Evolutionary conservation across 2,329 filamentous ascomycete species (phyloP).

Genomic region (Aspergillus chevalieri): DNA sequence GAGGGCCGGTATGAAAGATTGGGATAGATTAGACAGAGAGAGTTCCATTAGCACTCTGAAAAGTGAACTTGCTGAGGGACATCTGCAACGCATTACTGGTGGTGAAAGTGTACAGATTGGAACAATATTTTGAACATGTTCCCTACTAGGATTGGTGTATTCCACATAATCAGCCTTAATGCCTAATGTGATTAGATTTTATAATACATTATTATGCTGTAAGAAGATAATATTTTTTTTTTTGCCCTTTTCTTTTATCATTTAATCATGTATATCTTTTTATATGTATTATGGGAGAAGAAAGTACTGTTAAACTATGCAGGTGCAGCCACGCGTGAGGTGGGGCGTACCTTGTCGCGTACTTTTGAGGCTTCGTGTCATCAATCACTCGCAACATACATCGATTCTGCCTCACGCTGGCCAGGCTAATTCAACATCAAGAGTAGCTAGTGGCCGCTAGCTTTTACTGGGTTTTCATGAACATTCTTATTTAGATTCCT

Average conservation of each 20-base stretch:
- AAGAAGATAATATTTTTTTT: no score
- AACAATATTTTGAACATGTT: slow-evolving; percentile 30
- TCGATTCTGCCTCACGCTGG: not conserved
- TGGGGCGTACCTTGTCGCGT: slow-evolving; percentile 14
- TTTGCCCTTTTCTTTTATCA: no score
- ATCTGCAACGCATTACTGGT: slow-evolving; percentile 42
- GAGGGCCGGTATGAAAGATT: slow-evolving; percentile 39
- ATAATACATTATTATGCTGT: no score
- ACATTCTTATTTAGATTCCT: not conserved
- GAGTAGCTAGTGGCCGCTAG: not conserved
- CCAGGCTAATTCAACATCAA: not conserved
- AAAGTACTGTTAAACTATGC: not conserved
- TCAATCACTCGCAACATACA: slow-evolving; percentile 13
- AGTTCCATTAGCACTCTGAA: slow-evolving; percentile 41
- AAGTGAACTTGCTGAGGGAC: slow-evolving; percentile 44
- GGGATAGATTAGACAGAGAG: slow-evolving; percentile 44
- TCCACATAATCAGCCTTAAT: no score
- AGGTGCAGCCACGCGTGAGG: slow-evolving; percentile 5
- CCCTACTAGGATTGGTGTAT: no score
- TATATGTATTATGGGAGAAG: not conserved
- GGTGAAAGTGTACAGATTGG: slow-evolving; percentile 37
- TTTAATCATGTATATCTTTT: not conserved
- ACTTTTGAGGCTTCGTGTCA: slow-evolving; percentile 37
- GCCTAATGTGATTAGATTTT: no score
- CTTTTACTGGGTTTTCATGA: not conserved